Percentiles rank a stretch among this genome's conserved stretches.
Evolutionary conservation across 805 yeast species (phyloP).

Genomic region (Candida hungchunana): DNA sequence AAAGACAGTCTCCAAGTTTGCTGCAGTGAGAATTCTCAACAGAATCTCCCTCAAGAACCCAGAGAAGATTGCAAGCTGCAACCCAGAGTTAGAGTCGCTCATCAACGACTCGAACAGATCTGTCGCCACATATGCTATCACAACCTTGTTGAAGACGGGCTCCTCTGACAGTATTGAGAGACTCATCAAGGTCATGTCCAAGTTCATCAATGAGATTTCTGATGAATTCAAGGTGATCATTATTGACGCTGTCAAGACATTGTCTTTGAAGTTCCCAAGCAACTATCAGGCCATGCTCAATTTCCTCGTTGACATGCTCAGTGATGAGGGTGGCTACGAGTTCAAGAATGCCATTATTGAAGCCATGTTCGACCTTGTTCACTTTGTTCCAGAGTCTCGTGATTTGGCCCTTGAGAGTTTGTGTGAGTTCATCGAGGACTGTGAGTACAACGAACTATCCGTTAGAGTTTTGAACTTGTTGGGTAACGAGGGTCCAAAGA

Average conservation of each 20-base stretch:
- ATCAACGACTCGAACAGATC: slow-evolving; percentile 88
- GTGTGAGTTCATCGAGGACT: slow-evolving; percentile 97
- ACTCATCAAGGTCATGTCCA: slow-evolving; percentile 79
- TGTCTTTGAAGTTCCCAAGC: slow-evolving; percentile 89
- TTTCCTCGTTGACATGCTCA: slow-evolving; percentile 77
- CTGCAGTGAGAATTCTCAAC: slow-evolving; percentile 88
- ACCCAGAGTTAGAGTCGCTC: slow-evolving; percentile 78
- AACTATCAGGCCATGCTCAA: slow-evolving; percentile 79
- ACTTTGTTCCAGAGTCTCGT: slow-evolving; percentile 78
- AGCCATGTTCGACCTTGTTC: slow-evolving; percentile 87
- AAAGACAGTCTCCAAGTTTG: slow-evolving; percentile 83
- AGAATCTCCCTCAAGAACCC: slow-evolving; percentile 80
- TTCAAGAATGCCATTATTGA: slow-evolving; percentile 88
- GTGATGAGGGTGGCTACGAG: slow-evolving; percentile 85
- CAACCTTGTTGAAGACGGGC: slow-evolving; percentile 92
- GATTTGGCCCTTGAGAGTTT: slow-evolving; percentile 80
- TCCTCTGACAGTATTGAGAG: slow-evolving; percentile 86
- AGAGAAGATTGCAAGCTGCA: slow-evolving; percentile 72
- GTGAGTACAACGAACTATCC: slow-evolving; percentile 90
- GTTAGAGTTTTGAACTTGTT: slow-evolving; percentile 89
- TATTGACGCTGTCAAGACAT: slow-evolving; percentile 88
- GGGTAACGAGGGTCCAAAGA: slow-evolving; percentile 91
- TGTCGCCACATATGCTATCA: slow-evolving; percentile 94
- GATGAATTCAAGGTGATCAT: slow-evolving; percentile 95
- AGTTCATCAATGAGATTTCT: slow-evolving; percentile 87